Conservation (phyloP, 352 stramenopile species). For the Phytopythium helicoides region DNA sequence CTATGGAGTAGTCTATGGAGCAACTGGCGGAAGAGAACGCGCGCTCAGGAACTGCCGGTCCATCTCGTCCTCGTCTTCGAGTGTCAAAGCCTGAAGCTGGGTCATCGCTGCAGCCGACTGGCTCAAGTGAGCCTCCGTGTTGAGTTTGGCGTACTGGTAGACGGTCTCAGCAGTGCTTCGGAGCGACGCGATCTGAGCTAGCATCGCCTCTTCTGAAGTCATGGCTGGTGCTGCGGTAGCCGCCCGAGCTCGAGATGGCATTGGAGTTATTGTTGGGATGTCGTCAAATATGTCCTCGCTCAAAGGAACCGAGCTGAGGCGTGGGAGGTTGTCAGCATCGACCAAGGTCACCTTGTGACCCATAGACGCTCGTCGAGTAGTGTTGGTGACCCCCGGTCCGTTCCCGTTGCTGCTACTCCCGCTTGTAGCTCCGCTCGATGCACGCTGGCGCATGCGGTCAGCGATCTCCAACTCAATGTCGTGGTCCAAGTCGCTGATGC, state of each 20-base stretch:
- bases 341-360: slow-evolving; percentile 1
- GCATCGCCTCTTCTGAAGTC: slow-evolving; percentile 14
- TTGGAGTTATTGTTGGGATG: background rate
- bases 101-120: slow-evolving; percentile 11
- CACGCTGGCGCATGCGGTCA: background rate
- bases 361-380: background rate
- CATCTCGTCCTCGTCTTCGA: slow-evolving; percentile 12
- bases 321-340: slow-evolving; percentile 3
- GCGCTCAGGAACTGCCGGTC: slow-evolving; percentile 13
- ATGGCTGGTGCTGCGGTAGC: background rate
- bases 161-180: slow-evolving; percentile 49
- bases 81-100: slow-evolving; percentile 9
- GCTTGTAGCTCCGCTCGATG: slow-evolving; percentile 3
- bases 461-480: slow-evolving; percentile 5
- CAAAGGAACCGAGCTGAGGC: background rate
- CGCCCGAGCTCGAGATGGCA: background rate
- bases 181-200: slow-evolving; percentile 57
- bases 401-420: slow-evolving; percentile 1
- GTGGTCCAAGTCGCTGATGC: background rate
- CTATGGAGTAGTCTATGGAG: slow-evolving; percentile 2
- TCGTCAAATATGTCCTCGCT: background rate
- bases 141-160: slow-evolving; percentile 40
- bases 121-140: slow-evolving; percentile 26
- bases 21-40: background rate
- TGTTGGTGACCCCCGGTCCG: background rate